Evolutionary conservation across 257 asterid genomes (phyloP).

Genomic region (Eucommia ulmoides): DNA sequence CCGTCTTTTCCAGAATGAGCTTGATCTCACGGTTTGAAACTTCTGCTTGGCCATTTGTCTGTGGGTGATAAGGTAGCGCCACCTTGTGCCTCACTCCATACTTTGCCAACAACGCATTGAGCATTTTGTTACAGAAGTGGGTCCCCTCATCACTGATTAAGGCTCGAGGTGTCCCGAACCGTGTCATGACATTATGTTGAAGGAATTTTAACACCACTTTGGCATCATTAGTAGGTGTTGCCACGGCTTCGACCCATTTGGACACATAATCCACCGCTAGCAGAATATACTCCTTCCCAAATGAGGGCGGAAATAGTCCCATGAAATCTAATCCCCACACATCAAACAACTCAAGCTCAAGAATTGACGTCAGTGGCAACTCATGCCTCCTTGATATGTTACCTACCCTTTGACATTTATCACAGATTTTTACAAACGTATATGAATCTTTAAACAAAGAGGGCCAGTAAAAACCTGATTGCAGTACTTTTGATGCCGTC

Average conservation of each 20-base stretch:
- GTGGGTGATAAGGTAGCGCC: not conserved
- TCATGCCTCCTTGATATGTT: not conserved
- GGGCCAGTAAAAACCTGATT: not conserved
- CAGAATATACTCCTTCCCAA: not conserved
- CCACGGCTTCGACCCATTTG: not conserved
- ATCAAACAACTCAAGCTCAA: not conserved
- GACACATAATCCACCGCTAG: not conserved
- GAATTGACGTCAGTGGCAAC: not conserved
- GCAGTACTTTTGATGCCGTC: not conserved
- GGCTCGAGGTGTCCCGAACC: not conserved
- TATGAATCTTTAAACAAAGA: not conserved
- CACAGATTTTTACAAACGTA: not conserved
- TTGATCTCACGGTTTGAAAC: not conserved
- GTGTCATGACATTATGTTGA: not conserved
- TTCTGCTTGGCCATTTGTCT: not conserved
- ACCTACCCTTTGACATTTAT: not conserved
- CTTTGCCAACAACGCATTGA: not conserved
- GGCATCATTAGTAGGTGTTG: not conserved
- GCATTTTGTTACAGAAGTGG: not conserved
- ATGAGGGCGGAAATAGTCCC: not conserved
- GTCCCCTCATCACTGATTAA: not conserved
- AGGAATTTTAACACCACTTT: not conserved
- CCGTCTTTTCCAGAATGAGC: not conserved
- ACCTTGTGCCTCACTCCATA: not conserved
- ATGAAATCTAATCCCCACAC: not conserved